Conservation (phyloP, 129 eudicot species). For the Kitagawia praeruptora region DNA sequence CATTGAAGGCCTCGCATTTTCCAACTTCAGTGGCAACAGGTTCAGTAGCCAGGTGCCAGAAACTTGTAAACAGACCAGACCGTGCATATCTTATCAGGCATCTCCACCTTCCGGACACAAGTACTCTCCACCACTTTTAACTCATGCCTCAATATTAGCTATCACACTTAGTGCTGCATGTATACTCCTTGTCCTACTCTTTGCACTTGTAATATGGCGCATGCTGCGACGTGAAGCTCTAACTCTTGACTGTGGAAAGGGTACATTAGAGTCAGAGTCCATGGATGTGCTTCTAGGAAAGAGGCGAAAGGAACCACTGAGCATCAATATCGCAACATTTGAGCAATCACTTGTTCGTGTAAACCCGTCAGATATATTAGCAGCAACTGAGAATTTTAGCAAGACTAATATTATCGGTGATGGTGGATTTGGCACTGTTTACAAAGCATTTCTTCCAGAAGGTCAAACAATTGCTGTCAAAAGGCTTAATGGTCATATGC, state of each 20-base stretch:
- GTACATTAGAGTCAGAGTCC: conserved; percentile 30
- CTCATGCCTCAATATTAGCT: conserved; percentile 49
- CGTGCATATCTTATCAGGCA: conserved; percentile 31
- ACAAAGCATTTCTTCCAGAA: conserved; percentile 62
- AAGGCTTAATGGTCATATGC: conserved; percentile 66
- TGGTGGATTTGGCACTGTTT: conserved; percentile 92
- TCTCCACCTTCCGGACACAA: conserved; percentile 20
- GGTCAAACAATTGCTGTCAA: conserved; percentile 77
- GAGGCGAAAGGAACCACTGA: conserved; percentile 63
- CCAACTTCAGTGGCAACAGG: conserved; percentile 50
- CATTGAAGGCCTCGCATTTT: conserved; percentile 50
- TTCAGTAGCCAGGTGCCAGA: conserved; percentile 52
- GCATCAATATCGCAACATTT: conserved; percentile 89
- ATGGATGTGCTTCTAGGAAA: conserved; percentile 47
- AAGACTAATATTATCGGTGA: conserved; percentile 82
- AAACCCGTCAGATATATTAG: conserved; percentile 54
- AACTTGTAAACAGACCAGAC: conserved; percentile 36
- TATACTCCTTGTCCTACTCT: conserved; percentile 31
- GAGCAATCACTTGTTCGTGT: conserved; percentile 65
- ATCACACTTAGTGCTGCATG: conserved; percentile 30
- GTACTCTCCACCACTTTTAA: conserved; percentile 22
- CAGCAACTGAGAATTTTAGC: conserved; percentile 95
- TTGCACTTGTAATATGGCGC: conserved; percentile 33
- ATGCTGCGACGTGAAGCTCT: conserved; percentile 28
- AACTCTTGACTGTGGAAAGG: conserved; percentile 29